These are phyloP conservation scores for Cordyceps cateniannulata DNA, from an alignment of 2,329 filamentous ascomycete species.

Conservation along the genomic window DNA sequence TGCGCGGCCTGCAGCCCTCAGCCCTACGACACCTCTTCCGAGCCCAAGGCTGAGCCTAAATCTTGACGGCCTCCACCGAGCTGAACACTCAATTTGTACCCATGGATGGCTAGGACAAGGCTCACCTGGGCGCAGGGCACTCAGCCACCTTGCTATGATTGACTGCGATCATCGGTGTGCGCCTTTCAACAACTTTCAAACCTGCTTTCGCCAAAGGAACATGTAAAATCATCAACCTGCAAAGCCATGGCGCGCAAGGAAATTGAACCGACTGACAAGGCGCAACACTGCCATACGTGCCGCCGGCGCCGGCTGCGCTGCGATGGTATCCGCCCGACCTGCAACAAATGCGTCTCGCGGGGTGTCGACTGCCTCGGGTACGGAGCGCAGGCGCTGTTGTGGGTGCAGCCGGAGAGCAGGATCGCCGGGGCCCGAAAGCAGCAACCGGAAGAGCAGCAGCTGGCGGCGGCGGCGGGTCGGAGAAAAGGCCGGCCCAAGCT, in stretches of 20 bases:
- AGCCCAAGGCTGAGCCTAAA: not conserved
- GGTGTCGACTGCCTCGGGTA: constrained; percentile 17
- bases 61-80: not conserved
- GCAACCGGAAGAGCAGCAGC: not conserved
- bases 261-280: not conserved
- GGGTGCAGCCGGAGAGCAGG: constrained; percentile 11
- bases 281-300: constrained; percentile 14
- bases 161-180: not conserved
- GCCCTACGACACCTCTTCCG: not conserved
- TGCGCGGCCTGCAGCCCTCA: not conserved
- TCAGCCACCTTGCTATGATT: not conserved
- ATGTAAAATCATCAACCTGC: not conserved
- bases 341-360: constrained; percentile 13
- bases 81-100: not conserved
- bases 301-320: constrained; percentile 15
- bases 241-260: not conserved
- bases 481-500: constrained; percentile 15
- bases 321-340: constrained; percentile 13
- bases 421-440: not conserved
- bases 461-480: not conserved
- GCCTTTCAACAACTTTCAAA: not conserved
- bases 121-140: not conserved
- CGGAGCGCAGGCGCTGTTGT: constrained; percentile 13
- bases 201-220: not conserved
- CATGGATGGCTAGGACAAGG: not conserved